Evolutionary conservation across 2,329 filamentous ascomycete species (phyloP), one percentile per base, ranked within the genome.

Genomic region (Orbilia brochopaga): DNA sequence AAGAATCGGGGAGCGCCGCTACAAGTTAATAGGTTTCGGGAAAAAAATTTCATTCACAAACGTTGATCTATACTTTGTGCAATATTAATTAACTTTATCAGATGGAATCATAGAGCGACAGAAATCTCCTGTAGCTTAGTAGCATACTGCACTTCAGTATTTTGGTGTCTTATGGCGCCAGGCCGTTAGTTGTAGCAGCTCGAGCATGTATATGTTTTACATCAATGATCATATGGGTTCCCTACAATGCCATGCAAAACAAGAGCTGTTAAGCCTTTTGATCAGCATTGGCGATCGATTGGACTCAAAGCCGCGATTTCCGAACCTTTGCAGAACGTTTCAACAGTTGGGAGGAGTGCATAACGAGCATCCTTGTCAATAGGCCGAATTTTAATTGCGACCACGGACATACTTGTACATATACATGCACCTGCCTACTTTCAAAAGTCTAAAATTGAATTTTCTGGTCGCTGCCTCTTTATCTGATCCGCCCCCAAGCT

Each of bases 271-370:
- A 72, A 72, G 67, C 60, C 44, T 72, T 53, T 46, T 57, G 35
- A 55, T 61, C 19, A 11, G 50, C 8, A 65, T 72, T 72, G 67
- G 67, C 67, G 44, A 72, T 57, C 44, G 23, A 5, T 56, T 65
- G 50, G 53, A 60, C 56, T 51, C 50, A 40, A 32, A 32, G 8
- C 3, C 27, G 8, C 8, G 27, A 32, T 32, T 8, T 32, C 27
- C 27, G 21, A 11, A 69, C 66, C n/a, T 17, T 6, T 15, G 13
- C 5, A 15, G 11, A 17, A 17, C 17, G 40, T 44, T 15, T 13
- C 5, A 44, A 44, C 17, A 44, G 5, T 44, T 44, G 40, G 40
- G 5, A 17, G 40, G 40, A 15, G 27, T 32, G 27, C 27, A 32
- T 4, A 32, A 8, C 8, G 27, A 8, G 8, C 4, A 32, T 32